Evolutionary conservation across 495 filamentous ascomycete genomes (phyloP).

Genomic region (Emericellopsis terricola): DNA sequence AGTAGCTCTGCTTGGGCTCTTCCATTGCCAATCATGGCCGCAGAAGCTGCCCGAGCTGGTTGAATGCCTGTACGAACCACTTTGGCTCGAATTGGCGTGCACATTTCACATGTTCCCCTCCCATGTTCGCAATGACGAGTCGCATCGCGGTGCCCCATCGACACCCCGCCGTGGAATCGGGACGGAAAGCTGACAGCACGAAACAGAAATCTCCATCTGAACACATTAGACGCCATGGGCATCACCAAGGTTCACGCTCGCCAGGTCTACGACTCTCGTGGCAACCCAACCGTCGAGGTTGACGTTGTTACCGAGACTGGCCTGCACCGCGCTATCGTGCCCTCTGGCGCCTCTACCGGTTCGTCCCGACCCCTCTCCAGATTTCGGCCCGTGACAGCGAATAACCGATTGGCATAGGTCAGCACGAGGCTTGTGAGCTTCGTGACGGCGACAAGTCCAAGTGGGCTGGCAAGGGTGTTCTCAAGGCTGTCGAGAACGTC

Average conservation of each 20-base stretch:
- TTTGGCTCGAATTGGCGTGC: too few species aligned
- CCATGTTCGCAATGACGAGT: too few species aligned
- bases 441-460: constrained; percentile 96
- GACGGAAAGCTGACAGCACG: too few species aligned
- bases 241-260: constrained; percentile 98
- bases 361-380: constrained; percentile 14
- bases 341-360: constrained; percentile 95
- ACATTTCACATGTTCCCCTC: too few species aligned
- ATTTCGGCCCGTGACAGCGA: constrained; percentile 2
- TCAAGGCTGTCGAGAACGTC: constrained; percentile 90
- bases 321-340: constrained; percentile 96
- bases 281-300: constrained; percentile 86
- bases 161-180: too few species aligned
- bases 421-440: constrained; percentile 97
- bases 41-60: too few species aligned
- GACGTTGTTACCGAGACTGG: constrained; percentile 93
- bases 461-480: constrained; percentile 94
- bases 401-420: constrained; percentile 35
- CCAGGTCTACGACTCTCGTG: constrained; percentile 98
- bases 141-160: too few species aligned
- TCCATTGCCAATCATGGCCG: too few species aligned
- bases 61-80: too few species aligned
- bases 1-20: too few species aligned
- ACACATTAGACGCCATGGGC: constrained; percentile 38
- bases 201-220: too few species aligned